Evolutionary conservation across 2,329 filamentous ascomycete species (phyloP), one percentile per base, ranked within the genome.

Genomic region (Lasiodiplodia citricola): DNA sequence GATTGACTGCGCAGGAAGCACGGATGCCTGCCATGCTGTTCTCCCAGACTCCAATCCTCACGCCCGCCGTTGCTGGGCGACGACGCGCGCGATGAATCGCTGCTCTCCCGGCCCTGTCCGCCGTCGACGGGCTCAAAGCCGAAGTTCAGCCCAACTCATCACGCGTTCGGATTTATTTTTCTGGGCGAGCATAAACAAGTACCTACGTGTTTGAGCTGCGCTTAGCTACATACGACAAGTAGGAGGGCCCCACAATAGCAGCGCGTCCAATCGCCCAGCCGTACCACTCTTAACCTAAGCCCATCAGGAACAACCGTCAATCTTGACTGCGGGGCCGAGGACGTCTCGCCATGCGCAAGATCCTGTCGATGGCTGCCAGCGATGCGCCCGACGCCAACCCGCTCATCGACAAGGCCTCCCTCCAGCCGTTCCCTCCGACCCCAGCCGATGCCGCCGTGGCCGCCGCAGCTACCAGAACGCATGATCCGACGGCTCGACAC

Each of bases 21-120:
- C 57, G 57, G 57, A 62, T 51, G 58, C 25, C 25, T 62, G 58
- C 58, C 58, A 62, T 62, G 58, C 58, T 62, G 58, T 60, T 60
- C 58, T 8, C 41, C 47, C 14, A 18, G n/a, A 51, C 23, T 23
- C 18, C 14, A 50, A 25, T 44, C 25, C 23, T 5, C 51, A 28
- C 25, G 11, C 51, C 11, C 51, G 54, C 54, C 37, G 57, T 47
- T 60, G 38, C 57, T 25, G 58, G 41, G 41, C 44, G 44, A 47
- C n/a, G 44, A 21, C 44, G 47, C 58, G 41, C 58, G 31, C 41
- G 58, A 62, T 62, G 58, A 62, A 62, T 62, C 58, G 50, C 25
- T 58, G 41, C 13, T 16, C 25, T 18, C 25, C n/a, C 41, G 23
- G 41, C 25, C 16, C 14, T 51, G 37, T 14, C 23, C 57, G 21